These are phyloP conservation scores for Urostyla sp. DNA, from an alignment of 73 alveolate genomes.

Conservation along the genomic window DNA sequence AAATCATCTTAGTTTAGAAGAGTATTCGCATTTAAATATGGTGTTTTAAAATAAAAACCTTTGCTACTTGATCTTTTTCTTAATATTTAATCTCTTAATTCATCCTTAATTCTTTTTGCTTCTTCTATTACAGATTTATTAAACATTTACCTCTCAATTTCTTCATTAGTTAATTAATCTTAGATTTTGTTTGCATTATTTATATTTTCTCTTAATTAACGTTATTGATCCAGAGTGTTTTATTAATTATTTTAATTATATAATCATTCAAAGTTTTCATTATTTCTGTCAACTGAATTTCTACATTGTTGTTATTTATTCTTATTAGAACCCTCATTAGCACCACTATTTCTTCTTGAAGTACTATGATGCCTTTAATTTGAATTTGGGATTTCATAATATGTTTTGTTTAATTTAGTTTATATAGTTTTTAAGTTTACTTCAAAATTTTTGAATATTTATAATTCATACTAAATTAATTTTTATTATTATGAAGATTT, in stretches of 20 bases:
- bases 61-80: too few species aligned
- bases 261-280: background rate
- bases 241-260: too few species aligned
- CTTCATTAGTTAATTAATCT: background rate
- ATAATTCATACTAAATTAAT: background rate
- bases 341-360: background rate
- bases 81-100: too few species aligned
- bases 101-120: too few species aligned
- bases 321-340: background rate
- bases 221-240: background rate
- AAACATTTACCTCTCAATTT: too few species aligned
- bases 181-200: background rate
- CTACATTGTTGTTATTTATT: background rate
- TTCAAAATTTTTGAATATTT: background rate
- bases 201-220: background rate
- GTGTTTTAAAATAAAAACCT: too few species aligned
- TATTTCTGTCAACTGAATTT: background rate
- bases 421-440: background rate
- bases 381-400: conserved; percentile 7
- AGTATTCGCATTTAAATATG: too few species aligned
- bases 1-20: too few species aligned
- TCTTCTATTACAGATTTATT: too few species aligned
- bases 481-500: background rate
- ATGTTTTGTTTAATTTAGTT: background rate
- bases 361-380: background rate